These are phyloP conservation scores for Plectranthus barbatus DNA, from an alignment of 257 asterid genomes.

Conservation along the genomic window DNA sequence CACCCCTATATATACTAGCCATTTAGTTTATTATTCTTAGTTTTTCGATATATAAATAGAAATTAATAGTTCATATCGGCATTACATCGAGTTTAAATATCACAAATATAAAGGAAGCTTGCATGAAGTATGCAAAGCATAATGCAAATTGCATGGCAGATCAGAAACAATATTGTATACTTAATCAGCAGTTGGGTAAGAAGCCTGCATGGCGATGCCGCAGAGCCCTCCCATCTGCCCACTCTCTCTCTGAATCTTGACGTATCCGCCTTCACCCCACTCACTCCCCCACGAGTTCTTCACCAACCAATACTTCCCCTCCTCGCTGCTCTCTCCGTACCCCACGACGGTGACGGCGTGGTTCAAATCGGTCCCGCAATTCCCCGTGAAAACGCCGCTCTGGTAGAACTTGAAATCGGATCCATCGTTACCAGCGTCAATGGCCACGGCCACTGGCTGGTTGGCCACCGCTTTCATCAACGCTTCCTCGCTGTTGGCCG, in stretches of 20 bases:
- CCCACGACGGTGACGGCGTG: slow-evolving; percentile 25
- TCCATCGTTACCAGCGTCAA: slow-evolving; percentile 2
- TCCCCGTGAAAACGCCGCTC: slow-evolving; percentile 18
- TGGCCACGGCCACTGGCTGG: slow-evolving; percentile 15
- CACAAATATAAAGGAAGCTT: too few species aligned
- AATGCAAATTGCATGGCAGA: too few species aligned
- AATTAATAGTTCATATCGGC: too few species aligned
- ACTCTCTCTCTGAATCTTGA: slow-evolving; percentile 21
- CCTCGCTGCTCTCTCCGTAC: slow-evolving; percentile 10
- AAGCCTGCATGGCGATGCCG: not conserved
- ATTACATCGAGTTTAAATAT: too few species aligned
- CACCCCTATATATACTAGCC: too few species aligned
- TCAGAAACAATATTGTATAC: too few species aligned
- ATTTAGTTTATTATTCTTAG: too few species aligned
- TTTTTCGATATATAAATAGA: too few species aligned
- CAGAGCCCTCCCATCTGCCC: slow-evolving; percentile 11
- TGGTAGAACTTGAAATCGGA: slow-evolving; percentile 3
- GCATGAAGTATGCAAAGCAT: too few species aligned
- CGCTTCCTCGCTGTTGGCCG: slow-evolving; percentile 19
- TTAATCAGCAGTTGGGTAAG: slow-evolving; percentile 3
- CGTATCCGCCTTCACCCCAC: slow-evolving; percentile 35
- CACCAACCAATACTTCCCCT: slow-evolving; percentile 23
- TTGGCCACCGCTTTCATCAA: slow-evolving; percentile 17
- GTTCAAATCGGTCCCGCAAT: slow-evolving; percentile 9
- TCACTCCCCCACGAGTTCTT: slow-evolving; percentile 25